Conservation (phyloP, 768 basidiomycete species). For the Phanerodontia chrysosporium region DNA sequence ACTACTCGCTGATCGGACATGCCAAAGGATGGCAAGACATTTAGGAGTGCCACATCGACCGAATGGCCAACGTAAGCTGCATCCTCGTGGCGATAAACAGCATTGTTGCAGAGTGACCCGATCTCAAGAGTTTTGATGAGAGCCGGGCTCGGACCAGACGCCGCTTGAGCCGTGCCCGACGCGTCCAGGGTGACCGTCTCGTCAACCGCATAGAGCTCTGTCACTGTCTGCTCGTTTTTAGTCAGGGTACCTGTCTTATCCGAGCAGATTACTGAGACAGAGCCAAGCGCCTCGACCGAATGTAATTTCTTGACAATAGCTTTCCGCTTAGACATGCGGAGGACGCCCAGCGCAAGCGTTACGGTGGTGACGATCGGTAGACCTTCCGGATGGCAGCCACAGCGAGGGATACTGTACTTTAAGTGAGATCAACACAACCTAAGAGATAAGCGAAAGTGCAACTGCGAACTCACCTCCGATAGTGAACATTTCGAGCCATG, state of each 20-base stretch:
- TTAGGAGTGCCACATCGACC: slow-evolving; percentile 89
- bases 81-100: slow-evolving; percentile 57
- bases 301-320: slow-evolving; percentile 97
- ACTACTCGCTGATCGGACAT: slow-evolving; percentile 70
- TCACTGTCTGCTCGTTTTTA: slow-evolving; percentile 94
- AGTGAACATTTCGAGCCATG: slow-evolving; percentile 98
- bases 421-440: slow-evolving; percentile 13
- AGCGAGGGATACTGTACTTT: slow-evolving; percentile 78
- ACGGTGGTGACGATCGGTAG: slow-evolving; percentile 96
- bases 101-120: slow-evolving; percentile 89
- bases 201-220: slow-evolving; percentile 83
- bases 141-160: slow-evolving; percentile 50
- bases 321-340: slow-evolving; percentile 91
- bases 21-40: slow-evolving; percentile 65
- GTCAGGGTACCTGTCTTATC: slow-evolving; percentile 98
- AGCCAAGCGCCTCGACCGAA: slow-evolving; percentile 90
- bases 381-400: slow-evolving; percentile 98
- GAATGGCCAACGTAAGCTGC: slow-evolving; percentile 81
- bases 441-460: background rate
- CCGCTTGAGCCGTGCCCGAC: slow-evolving; percentile 34
- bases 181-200: slow-evolving; percentile 70
- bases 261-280: slow-evolving; percentile 95
- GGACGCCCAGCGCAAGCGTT: slow-evolving; percentile 89
- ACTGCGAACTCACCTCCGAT: slow-evolving; percentile 73
- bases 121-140: slow-evolving; percentile 73